phyloP scores from a whole-genome alignment of 306 rosid species.

The Vigna unguiculata region DNA sequence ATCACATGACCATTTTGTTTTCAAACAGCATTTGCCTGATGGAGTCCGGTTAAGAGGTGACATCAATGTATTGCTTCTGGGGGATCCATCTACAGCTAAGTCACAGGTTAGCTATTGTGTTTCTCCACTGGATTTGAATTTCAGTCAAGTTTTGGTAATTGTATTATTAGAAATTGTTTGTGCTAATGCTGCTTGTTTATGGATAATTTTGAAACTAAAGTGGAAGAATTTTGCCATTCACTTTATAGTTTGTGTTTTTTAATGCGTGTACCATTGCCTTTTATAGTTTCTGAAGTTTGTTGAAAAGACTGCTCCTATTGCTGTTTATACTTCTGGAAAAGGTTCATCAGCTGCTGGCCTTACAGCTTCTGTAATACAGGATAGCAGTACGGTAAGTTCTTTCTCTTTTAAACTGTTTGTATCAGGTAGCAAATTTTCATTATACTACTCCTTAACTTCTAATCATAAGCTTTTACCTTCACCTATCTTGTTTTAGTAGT shows the following conservation, averaged over 20 bases:
- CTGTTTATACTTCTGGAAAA: slow-evolving; percentile 98
- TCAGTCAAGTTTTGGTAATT: slow-evolving; percentile 9
- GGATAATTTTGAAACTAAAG: slow-evolving; percentile 7
- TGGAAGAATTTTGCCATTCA: slow-evolving; percentile 19
- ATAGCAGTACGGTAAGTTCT: slow-evolving; percentile 80
- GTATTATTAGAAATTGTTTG: slow-evolving; percentile 25
- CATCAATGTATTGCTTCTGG: slow-evolving; percentile 92
- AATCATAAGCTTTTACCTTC: slow-evolving; percentile 9
- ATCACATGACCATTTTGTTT: slow-evolving; percentile 40
- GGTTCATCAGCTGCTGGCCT: slow-evolving; percentile 99
- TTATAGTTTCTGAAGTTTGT: slow-evolving; percentile 95
- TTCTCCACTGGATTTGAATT: slow-evolving; percentile 46
- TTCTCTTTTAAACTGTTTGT: slow-evolving; percentile 38
- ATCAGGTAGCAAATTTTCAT: neutral
- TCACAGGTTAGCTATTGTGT: slow-evolving; percentile 70
- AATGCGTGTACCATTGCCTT: slow-evolving; percentile 27
- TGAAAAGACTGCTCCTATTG: slow-evolving; percentile 95
- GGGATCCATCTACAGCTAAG: slow-evolving; percentile 99
- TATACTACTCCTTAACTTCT: slow-evolving; percentile 27
- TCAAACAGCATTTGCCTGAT: slow-evolving; percentile 85
- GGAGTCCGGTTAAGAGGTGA: slow-evolving; percentile 99
- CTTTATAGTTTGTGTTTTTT: slow-evolving; percentile 26
- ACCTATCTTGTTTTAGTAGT: slow-evolving; percentile 20
- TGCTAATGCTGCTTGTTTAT: slow-evolving; percentile 6
- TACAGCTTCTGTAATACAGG: slow-evolving; percentile 95